Conservation (phyloP, 2,329 filamentous ascomycete species). For the Diplodia seriata region DNA sequence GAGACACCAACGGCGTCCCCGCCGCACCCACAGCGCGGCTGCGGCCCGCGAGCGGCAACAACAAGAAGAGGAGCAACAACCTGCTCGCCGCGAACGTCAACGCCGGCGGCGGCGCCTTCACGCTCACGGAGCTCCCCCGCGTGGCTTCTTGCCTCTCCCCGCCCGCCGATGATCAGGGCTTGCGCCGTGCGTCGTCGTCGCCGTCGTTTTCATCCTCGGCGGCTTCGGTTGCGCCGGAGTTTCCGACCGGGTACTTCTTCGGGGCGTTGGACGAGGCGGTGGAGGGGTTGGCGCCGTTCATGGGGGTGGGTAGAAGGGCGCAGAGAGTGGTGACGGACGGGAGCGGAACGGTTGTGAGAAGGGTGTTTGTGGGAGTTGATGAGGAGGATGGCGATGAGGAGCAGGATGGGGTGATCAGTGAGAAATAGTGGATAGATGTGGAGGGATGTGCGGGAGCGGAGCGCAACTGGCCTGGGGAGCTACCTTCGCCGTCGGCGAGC, state of each 20-base stretch:
- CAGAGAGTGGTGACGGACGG: background rate
- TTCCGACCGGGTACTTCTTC: slow-evolving; percentile 2
- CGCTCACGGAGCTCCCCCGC: background rate
- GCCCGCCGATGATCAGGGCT: background rate
- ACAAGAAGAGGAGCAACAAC: background rate
- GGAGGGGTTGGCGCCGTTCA: slow-evolving; percentile 13
- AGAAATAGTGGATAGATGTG: too few relatives aligned
- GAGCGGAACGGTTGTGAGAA: background rate
- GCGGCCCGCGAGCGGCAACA: too few relatives aligned
- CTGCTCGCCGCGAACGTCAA: background rate
- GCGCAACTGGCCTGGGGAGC: too few relatives aligned
- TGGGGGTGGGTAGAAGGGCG: background rate
- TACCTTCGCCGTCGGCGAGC: too few relatives aligned
- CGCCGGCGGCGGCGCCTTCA: background rate
- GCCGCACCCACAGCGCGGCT: background rate
- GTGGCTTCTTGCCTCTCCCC: background rate
- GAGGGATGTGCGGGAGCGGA: too few relatives aligned
- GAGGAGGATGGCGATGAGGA: too few relatives aligned
- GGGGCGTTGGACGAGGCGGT: slow-evolving; percentile 1
- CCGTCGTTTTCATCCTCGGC: background rate
- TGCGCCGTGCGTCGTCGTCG: too few relatives aligned
- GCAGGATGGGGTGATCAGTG: too few relatives aligned
- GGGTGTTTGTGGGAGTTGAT: background rate
- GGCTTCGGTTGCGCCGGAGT: background rate
- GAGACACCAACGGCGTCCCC: background rate